phyloP scores from a whole-genome alignment of 148 eudicot genomes.

The Vaccinium myrtillus region DNA sequence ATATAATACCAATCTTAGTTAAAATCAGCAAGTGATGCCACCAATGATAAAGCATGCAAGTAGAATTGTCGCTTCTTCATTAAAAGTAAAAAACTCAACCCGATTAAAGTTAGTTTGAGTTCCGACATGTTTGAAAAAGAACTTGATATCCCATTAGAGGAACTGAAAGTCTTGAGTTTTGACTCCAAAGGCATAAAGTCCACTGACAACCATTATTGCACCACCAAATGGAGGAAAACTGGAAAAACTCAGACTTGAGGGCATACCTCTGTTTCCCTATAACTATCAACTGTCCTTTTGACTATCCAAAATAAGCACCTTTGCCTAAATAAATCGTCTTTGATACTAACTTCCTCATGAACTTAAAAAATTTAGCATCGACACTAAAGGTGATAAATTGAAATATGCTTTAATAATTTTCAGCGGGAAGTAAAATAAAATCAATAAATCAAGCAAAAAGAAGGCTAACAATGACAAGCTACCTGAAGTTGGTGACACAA shows the following conservation, averaged over 20 bases:
- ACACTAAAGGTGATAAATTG: neutral
- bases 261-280: neutral
- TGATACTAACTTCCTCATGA: constrained; percentile 5
- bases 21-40: neutral
- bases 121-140: neutral
- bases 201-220: neutral
- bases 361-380: neutral
- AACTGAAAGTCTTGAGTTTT: neutral
- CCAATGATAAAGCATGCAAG: neutral
- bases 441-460: neutral
- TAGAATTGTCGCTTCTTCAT: neutral
- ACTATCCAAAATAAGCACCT: neutral
- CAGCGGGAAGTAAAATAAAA: constrained; percentile 1
- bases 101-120: neutral
- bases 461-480: constrained; percentile 17
- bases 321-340: neutral
- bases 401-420: neutral
- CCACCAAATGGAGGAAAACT: neutral
- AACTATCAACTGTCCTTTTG: neutral
- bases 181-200: neutral
- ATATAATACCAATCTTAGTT: neutral
- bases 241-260: neutral
- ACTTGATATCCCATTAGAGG: neutral
- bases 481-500: constrained; percentile 98
- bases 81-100: neutral